Evolutionary conservation across 2,329 filamentous ascomycete species (phyloP).

Genomic region (Alternaria incomplexa): DNA sequence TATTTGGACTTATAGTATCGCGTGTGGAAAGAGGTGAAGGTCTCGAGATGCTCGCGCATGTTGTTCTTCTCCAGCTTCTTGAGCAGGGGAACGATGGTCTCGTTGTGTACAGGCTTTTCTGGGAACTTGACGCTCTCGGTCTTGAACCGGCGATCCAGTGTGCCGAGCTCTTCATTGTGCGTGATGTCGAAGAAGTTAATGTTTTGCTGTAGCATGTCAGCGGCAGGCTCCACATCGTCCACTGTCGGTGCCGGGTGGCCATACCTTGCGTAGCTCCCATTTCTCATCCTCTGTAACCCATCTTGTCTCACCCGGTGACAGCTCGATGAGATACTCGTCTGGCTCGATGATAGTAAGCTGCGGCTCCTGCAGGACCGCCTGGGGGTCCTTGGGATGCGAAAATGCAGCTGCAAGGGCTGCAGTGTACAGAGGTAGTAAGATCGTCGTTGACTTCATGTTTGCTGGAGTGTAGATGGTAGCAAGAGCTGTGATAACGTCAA

Average conservation of each 20-base stretch:
- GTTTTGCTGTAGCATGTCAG: constrained; percentile 67
- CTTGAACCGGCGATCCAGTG: constrained; percentile 36
- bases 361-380: constrained; percentile 38
- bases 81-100: constrained; percentile 71
- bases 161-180: constrained; percentile 69
- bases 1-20: constrained; percentile 81
- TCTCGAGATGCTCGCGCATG: constrained; percentile 79
- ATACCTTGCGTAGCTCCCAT: constrained; percentile 84
- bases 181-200: constrained; percentile 96
- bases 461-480: constrained; percentile 3
- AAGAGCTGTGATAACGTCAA: background rate
- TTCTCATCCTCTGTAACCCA: constrained; percentile 96
- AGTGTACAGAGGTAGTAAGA: constrained; percentile 42
- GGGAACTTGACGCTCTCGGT: constrained; percentile 67
- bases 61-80: constrained; percentile 73
- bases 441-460: constrained; percentile 44
- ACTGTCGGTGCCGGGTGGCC: constrained; percentile 32
- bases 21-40: constrained; percentile 79
- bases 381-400: constrained; percentile 32
- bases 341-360: constrained; percentile 35
- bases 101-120: constrained; percentile 67
- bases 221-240: background rate
- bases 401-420: constrained; percentile 37
- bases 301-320: constrained; percentile 79
- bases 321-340: constrained; percentile 70